These are phyloP conservation scores for Pueraria montana DNA, from an alignment of 306 rosid species.

Conservation along the genomic window DNA sequence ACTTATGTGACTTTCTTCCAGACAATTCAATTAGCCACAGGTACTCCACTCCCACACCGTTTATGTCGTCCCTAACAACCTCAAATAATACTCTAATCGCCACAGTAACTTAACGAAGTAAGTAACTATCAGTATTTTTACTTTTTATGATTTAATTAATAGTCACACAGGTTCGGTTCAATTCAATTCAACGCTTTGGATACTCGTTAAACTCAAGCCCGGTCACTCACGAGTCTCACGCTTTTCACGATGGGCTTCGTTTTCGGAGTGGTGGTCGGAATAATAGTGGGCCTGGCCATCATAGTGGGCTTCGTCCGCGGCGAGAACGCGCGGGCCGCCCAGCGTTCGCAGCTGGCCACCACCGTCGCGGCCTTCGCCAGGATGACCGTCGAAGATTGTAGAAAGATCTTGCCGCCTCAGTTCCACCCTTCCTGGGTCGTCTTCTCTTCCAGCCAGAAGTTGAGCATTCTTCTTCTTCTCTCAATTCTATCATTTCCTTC, in stretches of 20 bases:
- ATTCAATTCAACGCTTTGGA: background rate
- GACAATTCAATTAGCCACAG: background rate
- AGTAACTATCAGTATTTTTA: background rate
- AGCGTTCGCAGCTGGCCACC: slow-evolving; percentile 76
- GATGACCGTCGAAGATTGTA: slow-evolving; percentile 88
- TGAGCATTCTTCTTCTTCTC: slow-evolving; percentile 44
- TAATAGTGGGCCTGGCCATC: slow-evolving; percentile 68
- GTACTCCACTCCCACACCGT: background rate
- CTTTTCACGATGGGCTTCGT: slow-evolving; percentile 72
- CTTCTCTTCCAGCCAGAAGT: slow-evolving; percentile 84
- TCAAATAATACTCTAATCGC: background rate
- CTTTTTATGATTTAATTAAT: no score
- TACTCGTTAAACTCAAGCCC: background rate
- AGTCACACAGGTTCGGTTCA: no score
- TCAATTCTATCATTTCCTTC: background rate
- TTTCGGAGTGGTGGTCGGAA: slow-evolving; percentile 74
- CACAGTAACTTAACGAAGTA: background rate
- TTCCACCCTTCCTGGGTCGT: slow-evolving; percentile 94
- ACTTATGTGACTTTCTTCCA: background rate
- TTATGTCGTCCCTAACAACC: background rate
- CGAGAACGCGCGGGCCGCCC: slow-evolving; percentile 76
- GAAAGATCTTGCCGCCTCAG: slow-evolving; percentile 82
- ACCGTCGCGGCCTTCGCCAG: slow-evolving; percentile 83
- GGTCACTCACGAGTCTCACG: background rate
- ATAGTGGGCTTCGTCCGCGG: slow-evolving; percentile 70